A percentile compares a stretch with the other conserved stretches of the same genome.
phyloP scores from a whole-genome alignment of 345 rosid genomes.

The Syzygium aqueum region DNA sequence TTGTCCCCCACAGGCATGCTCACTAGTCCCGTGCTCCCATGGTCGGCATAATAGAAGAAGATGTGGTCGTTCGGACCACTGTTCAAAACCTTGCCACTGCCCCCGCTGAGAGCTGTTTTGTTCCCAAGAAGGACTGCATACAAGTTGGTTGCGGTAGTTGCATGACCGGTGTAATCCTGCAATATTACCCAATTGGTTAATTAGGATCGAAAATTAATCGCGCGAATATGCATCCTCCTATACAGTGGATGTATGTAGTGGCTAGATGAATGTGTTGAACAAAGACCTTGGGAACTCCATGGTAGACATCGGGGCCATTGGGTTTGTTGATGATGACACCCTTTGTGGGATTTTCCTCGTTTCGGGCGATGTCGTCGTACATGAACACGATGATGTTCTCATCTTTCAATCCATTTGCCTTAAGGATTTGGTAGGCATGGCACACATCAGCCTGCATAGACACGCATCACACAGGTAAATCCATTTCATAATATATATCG shows the following conservation, averaged over 20 bases:
- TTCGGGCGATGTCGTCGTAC: conserved; percentile 63
- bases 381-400: conserved; percentile 71
- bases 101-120: conserved; percentile 40
- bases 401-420: conserved; percentile 46
- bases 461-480: not conserved
- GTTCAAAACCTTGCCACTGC: conserved; percentile 54
- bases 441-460: conserved; percentile 54
- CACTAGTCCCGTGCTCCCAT: conserved; percentile 42
- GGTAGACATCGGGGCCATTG: conserved; percentile 44
- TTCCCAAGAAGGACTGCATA: conserved; percentile 47
- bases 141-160: conserved; percentile 32
- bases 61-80: conserved; percentile 46
- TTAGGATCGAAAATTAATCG: not conserved
- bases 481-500: not conserved
- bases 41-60: conserved; percentile 58
- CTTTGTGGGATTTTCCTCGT: conserved; percentile 36
- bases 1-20: conserved; percentile 13
- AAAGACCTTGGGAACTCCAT: conserved; percentile 58
- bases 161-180: conserved; percentile 51
- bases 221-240: not conserved
- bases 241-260: not conserved
- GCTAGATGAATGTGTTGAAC: not conserved
- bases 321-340: conserved; percentile 61
- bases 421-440: conserved; percentile 59
- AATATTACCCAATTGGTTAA: not conserved